Percentiles rank a stretch among this genome's conserved stretches.
phyloP scores from a whole-genome alignment of 371 early-diverging fungal genomes.

The Amoeboaphelidium protococcarum region DNA sequence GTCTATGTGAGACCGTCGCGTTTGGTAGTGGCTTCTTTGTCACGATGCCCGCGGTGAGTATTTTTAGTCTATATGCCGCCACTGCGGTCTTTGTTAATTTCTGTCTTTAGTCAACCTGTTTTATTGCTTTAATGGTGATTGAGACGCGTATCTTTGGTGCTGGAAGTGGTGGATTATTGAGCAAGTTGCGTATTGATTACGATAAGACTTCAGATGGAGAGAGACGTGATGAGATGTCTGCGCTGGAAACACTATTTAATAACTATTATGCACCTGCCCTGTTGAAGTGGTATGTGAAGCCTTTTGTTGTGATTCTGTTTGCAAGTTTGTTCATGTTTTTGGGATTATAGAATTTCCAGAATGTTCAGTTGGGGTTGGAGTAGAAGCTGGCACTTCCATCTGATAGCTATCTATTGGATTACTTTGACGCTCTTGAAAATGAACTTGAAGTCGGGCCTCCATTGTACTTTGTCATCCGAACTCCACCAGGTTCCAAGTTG shows the following conservation, averaged over 20 bases:
- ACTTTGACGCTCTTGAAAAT: slow-evolving; percentile 31
- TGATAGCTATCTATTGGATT: slow-evolving; percentile 36
- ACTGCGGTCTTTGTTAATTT: slow-evolving; percentile 41
- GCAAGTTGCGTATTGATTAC: slow-evolving; percentile 16
- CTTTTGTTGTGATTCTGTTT: slow-evolving; percentile 19
- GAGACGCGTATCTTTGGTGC: slow-evolving; percentile 18
- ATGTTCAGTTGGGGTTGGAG: slow-evolving; percentile 15
- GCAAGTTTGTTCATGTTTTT: slow-evolving; percentile 23
- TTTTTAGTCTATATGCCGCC: slow-evolving; percentile 41
- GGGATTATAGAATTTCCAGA: neutral
- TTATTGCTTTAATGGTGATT: slow-evolving; percentile 32
- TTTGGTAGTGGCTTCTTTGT: slow-evolving; percentile 39
- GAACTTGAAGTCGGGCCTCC: slow-evolving; percentile 45
- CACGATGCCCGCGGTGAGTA: slow-evolving; percentile 46
- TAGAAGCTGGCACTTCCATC: slow-evolving; percentile 38
- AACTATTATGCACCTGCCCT: slow-evolving; percentile 28
- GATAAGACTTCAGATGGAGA: no score
- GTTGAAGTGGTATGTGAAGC: slow-evolving; percentile 19
- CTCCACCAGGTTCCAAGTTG: slow-evolving; percentile 18
- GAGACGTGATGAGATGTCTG: slow-evolving; percentile 22
- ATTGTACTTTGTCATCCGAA: slow-evolving; percentile 37
- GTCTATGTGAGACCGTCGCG: slow-evolving; percentile 35
- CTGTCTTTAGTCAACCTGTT: slow-evolving; percentile 38
- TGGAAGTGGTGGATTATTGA: slow-evolving; percentile 15
- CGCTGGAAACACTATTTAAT: slow-evolving; percentile 18